These are phyloP conservation scores for Guadua angustifolia DNA, from an alignment of 176 grass and related monocot species.

Conservation along the genomic window DNA sequence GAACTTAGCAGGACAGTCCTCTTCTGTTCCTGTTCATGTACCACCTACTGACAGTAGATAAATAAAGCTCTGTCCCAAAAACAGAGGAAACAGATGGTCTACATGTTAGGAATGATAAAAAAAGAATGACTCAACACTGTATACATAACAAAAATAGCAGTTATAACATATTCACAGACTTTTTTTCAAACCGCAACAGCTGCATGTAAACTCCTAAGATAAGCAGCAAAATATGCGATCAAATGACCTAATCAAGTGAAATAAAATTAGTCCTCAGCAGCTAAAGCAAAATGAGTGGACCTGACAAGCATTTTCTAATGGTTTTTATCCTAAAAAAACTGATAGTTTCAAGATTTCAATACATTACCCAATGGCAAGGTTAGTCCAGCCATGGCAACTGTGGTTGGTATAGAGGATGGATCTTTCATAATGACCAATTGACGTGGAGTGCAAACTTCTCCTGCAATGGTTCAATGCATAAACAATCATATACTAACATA, in stretches of 20 bases:
- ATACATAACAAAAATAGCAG: not conserved
- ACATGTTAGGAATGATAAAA: not conserved
- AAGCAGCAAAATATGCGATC: constrained; percentile 12
- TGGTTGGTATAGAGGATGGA: constrained; percentile 66
- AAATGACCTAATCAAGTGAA: constrained; percentile 1
- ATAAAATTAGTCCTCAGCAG: not conserved
- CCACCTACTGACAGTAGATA: not conserved
- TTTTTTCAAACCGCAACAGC: not conserved
- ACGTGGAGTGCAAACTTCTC: constrained; percentile 65
- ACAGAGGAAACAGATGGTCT: not conserved
- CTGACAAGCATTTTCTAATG: constrained; percentile 23
- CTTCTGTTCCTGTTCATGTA: not conserved
- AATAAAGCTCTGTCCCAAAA: not conserved
- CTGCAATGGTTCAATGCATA: constrained; percentile 54
- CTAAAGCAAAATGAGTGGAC: not conserved
- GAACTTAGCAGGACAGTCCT: not conserved
- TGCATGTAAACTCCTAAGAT: constrained; percentile 19
- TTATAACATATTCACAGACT: not conserved
- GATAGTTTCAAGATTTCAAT: constrained; percentile 21
- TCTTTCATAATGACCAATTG: constrained; percentile 76
- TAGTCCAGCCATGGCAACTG: constrained; percentile 73
- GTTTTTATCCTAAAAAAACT: not conserved
- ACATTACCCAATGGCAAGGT: constrained; percentile 70
- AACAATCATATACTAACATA: constrained; percentile 16
- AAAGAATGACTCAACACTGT: not conserved